Evolutionary conservation across 768 basidiomycete species (phyloP).

Genomic region (Hericium erinaceus): DNA sequence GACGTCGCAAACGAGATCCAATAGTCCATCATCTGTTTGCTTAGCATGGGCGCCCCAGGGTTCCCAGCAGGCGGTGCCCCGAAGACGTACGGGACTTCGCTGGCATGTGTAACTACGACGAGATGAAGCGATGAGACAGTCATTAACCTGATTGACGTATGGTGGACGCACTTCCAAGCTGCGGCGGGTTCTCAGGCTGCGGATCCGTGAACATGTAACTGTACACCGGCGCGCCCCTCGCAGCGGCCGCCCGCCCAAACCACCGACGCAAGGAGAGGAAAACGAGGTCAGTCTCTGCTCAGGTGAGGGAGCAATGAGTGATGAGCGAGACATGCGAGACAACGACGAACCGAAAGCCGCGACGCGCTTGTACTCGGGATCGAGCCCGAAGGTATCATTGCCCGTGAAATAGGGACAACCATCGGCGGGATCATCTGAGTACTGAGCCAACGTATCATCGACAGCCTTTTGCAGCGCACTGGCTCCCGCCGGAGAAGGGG

Average conservation of each 20-base stretch:
- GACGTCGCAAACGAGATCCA: slow-evolving; percentile 39
- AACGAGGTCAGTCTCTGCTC: slow-evolving; percentile 27
- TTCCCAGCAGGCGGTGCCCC: neutral
- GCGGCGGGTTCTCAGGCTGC: slow-evolving; percentile 10
- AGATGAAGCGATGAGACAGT: too few relatives aligned
- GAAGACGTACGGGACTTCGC: slow-evolving; percentile 17
- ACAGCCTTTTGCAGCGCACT: slow-evolving; percentile 1
- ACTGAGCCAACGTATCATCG: slow-evolving; percentile 25
- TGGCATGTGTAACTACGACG: slow-evolving; percentile 8
- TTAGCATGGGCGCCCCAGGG: slow-evolving; percentile 15
- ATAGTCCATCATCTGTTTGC: slow-evolving; percentile 31
- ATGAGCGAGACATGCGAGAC: neutral
- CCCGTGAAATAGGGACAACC: slow-evolving; percentile 41
- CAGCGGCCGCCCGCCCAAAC: slow-evolving; percentile 31
- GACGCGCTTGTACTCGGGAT: slow-evolving; percentile 28
- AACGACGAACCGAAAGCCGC: slow-evolving; percentile 19
- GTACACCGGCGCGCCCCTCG: slow-evolving; percentile 28
- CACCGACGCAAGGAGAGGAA: slow-evolving; percentile 31
- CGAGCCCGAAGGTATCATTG: slow-evolving; percentile 33
- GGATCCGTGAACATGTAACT: slow-evolving; percentile 36
- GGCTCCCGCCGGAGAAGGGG: too few relatives aligned
- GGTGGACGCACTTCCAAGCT: neutral
- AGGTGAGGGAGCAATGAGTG: neutral
- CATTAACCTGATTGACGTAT: neutral
- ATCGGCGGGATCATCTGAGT: slow-evolving; percentile 31